Evolutionary conservation across 2,329 filamentous ascomycete species (phyloP), one percentile per base, ranked within the genome.

Genomic region (Hymenoscyphus linearis): DNA sequence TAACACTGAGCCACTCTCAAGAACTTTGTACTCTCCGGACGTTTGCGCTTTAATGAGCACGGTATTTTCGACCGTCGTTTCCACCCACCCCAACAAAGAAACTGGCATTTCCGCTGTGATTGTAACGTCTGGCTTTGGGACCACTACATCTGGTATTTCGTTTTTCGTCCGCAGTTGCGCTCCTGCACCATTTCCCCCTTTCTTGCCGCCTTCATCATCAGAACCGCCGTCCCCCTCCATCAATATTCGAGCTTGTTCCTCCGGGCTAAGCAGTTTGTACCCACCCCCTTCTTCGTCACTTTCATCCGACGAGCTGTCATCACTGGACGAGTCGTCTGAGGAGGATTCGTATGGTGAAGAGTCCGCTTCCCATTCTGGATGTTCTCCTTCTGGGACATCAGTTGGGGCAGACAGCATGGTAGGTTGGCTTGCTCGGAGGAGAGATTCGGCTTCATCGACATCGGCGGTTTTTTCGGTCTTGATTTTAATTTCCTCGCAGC

Each of bases 351-450:
- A 89, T 0, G 89, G 89, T 0, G 88, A 90, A 1, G 89, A 92
- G 69, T 93, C 90, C 7, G 82, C 78, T 71, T 96, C 91, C 90
- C 91, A 98, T 74, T 97, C 93, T 2, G 89, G 87, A 52, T 88
- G 79, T 12, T 76, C 78, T 16, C 62, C 60, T 64, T 70, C 63
- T 22, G 18, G 44, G 22, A 31, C 44, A 61, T 60, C 35, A 16
- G 18, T 18, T 36, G 56, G 35, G 14, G 53, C 22, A 26, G 37
- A 37, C 52, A 54, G 22, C 25, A 34, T 50, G 13, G 56, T 34
- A 58, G 56, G 31, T n/a, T n/a, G 6, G 16, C 53, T 36, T 37
- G 35, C 36, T 52, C 40, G 40, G 55, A 50, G 35, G 40, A 31
- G 40, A 44, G 55, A 26, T 57, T 57, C 25, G 3, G 34, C 36